Evolutionary conservation across 2,329 filamentous ascomycete species (phyloP), one percentile per base, ranked within the genome.

Genomic region (Aaosphaeria arxii): DNA sequence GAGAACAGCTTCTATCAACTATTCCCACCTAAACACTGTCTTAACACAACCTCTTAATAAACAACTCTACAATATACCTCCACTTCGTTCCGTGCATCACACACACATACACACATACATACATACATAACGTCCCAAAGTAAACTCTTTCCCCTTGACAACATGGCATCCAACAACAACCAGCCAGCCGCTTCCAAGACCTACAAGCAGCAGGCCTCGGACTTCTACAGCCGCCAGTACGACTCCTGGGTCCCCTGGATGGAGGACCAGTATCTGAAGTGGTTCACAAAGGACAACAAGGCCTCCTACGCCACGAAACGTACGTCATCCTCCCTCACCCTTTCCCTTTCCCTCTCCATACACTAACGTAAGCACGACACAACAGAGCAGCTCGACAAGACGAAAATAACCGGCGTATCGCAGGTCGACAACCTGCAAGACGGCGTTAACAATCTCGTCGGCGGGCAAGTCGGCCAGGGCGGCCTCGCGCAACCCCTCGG

Each of bases 271-370:
- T 88, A 88, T 66, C 77, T 90, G 30, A 76, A 78, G 45, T 89
- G 82, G 77, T 89, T 89, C 69, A 87, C 85, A 59, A 86, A 85
- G 53, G 85, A 89, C 63, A 90, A 90, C 77, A 89, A 90, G 71
- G 81, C 85, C 5, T 85, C 81, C 64, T 89, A 89, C 61, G 75
- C 82, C 5, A 78, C 85, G 1, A 88, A 86, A 70, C 79, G 86
- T 88, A 67, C 32, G 73, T 67, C 33, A n/a, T 36, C n/a, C 38
- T 29, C n/a, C 17, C 30, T 24, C 32, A 7, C 13, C 36, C 11
- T 43, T 30, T 43, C 41, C 33, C 17, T 24, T 24, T 36, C 33
- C 44, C 31, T 36, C n/a, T 36, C 33, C 7, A 9, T 2, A 9
- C 33, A 36, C 33, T 40, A 39, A 48, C 43, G 30, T 4, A 36